A percentile compares a stretch with the other conserved stretches of the same genome.
Evolutionary conservation across 1,139 yeast species (phyloP).

Genomic region (Yamadazyma triangularis): DNA sequence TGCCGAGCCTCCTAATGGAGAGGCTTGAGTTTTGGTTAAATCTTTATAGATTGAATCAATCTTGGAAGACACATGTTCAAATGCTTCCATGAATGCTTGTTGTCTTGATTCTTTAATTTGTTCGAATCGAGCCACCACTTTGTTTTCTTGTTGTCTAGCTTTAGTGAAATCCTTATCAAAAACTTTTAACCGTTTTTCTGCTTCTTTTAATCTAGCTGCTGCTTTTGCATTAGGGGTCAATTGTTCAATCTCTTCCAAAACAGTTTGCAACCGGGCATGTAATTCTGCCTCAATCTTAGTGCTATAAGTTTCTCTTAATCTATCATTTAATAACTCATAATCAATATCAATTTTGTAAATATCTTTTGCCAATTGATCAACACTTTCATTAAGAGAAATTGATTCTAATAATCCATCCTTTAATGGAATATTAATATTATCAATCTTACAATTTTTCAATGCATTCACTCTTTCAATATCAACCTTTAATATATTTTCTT

Average conservation of each 20-base stretch:
- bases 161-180: slow-evolving; percentile 63
- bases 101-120: slow-evolving; percentile 57
- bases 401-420: slow-evolving; percentile 51
- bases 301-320: slow-evolving; percentile 34
- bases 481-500: slow-evolving; percentile 52
- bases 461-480: slow-evolving; percentile 57
- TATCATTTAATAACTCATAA: slow-evolving; percentile 45
- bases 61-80: slow-evolving; percentile 64
- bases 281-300: slow-evolving; percentile 48
- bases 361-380: slow-evolving; percentile 35
- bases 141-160: slow-evolving; percentile 60
- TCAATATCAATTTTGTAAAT: slow-evolving; percentile 52
- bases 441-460: slow-evolving; percentile 72
- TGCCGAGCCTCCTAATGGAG: slow-evolving; percentile 90
- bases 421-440: slow-evolving; percentile 64
- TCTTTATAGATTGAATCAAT: slow-evolving; percentile 87
- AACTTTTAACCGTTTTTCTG: slow-evolving; percentile 54
- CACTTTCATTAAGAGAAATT: slow-evolving; percentile 41
- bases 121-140: slow-evolving; percentile 53
- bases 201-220: slow-evolving; percentile 67
- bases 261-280: slow-evolving; percentile 27
- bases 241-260: slow-evolving; percentile 47
- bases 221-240: slow-evolving; percentile 83
- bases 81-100: slow-evolving; percentile 65
- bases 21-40: slow-evolving; percentile 62